Evolutionary conservation across 306 rosid species (phyloP), one percentile per base, ranked within the genome.

Genomic region (Lithocarpus polystachyus): DNA sequence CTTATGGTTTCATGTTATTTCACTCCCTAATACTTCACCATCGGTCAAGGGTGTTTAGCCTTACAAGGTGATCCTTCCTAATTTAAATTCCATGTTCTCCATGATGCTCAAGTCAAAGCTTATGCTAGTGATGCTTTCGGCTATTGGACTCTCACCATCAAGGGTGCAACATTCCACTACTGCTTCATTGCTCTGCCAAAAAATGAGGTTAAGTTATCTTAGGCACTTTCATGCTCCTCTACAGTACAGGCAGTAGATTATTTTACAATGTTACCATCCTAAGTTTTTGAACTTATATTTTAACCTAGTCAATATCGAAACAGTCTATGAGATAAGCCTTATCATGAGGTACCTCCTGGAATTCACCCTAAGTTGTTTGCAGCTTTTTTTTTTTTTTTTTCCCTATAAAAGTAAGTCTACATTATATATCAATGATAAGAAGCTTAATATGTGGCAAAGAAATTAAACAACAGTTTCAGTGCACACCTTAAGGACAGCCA

Each of bases 401-500:
- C 4, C 2, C 13, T 7, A 45, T 18, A 14, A 15, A 35, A 67
- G 37, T 3, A 14, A 31, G 35, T 9, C 4, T 33, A 10, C 29
- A 2, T 37, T 67, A 23, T 28, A 54, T 14, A 19, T 23, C 53
- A 48, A 29, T 26, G 40, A 71, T 23, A 72, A 75, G 55, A 70
- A 73, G 56, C 65, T 51, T 11, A 76, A 75, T 37, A n/a, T 19
- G 51, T 29, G 52, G n/a, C 60, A 67, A 73, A 53, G 53, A 54
- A 51, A 75, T 40, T 23, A 2, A 79, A 37, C 2, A 15, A 68
- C 28, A 31, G 43, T 53, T 75, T 60, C 68, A 82, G 40, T 73
- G 54, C 70, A 59, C 82, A 89, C 99, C 99, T 94, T 91, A 43
- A 94, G 90, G 86, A 92, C 97, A 79, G 99, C 99, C 23, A 94